These are phyloP conservation scores for Catharanthus roseus DNA, from an alignment of 257 asterid genomes.

Conservation along the genomic window DNA sequence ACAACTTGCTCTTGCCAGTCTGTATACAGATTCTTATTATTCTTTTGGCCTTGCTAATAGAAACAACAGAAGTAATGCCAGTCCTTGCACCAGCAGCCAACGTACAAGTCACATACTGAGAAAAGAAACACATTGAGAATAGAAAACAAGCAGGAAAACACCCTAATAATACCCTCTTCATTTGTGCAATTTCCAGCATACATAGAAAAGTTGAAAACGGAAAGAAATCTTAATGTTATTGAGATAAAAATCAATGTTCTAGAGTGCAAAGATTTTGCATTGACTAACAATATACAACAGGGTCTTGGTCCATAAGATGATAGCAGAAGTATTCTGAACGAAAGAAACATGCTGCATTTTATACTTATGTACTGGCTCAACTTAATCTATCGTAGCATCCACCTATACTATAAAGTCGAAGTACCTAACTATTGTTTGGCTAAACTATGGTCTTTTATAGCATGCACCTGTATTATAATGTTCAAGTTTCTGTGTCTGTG, in stretches of 20 bases:
- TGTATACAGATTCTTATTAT: neutral
- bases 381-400: neutral
- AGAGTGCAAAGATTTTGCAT: no score
- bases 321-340: neutral
- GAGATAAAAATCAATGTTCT: neutral
- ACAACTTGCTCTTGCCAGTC: neutral
- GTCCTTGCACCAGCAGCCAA: neutral
- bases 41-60: neutral
- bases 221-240: neutral
- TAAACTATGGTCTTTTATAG: neutral
- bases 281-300: neutral
- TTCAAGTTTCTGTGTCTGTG: conserved; percentile 28
- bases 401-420: neutral
- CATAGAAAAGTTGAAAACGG: neutral
- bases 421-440: conserved; percentile 7
- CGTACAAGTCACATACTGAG: neutral
- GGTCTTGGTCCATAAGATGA: neutral
- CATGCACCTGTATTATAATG: neutral
- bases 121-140: neutral
- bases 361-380: neutral
- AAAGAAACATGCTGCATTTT: neutral
- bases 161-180: neutral
- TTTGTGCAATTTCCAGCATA: neutral
- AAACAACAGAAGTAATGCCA: neutral
- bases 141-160: neutral